phyloP scores from a whole-genome alignment of 352 stramenopile species.

The Paralagenidium karlingii region DNA sequence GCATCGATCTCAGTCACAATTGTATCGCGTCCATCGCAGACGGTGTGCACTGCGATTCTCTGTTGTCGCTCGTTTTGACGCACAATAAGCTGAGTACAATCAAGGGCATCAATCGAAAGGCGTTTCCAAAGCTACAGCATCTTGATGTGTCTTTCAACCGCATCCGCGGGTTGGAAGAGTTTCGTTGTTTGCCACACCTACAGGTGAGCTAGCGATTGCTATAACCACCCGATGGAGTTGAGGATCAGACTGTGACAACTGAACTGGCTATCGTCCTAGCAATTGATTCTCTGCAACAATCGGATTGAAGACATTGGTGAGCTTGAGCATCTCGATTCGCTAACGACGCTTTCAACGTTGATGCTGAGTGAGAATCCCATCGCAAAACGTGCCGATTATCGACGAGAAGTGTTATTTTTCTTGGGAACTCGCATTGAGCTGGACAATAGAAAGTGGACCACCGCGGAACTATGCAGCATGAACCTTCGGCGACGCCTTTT shows the following conservation, averaged over 20 bases:
- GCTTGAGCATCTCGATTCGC: constrained; percentile 27
- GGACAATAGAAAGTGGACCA: constrained; percentile 45
- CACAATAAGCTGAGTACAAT: constrained; percentile 1
- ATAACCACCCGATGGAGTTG: too few relatives aligned
- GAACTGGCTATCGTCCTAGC: constrained; percentile 20
- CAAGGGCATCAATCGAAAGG: neutral
- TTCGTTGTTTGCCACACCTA: too few relatives aligned
- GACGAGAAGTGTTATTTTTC: constrained; percentile 72
- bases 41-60: constrained; percentile 11
- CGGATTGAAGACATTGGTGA: constrained; percentile 31
- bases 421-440: constrained; percentile 50
- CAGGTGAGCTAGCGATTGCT: too few relatives aligned
- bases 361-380: constrained; percentile 69
- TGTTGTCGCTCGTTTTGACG: constrained; percentile 15
- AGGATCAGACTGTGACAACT: too few relatives aligned
- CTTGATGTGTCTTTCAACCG: constrained; percentile 62
- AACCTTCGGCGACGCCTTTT: too few relatives aligned
- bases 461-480: constrained; percentile 59
- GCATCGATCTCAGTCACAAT: constrained; percentile 65
- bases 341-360: constrained; percentile 28
- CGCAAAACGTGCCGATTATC: constrained; percentile 51
- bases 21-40: constrained; percentile 27
- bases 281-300: constrained; percentile 66
- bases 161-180: constrained; percentile 33
- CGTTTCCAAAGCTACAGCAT: constrained; percentile 11